Base-by-base conservation (phyloP, 768 basidiomycete genomes). In the Austroboletus festivus region DNA sequence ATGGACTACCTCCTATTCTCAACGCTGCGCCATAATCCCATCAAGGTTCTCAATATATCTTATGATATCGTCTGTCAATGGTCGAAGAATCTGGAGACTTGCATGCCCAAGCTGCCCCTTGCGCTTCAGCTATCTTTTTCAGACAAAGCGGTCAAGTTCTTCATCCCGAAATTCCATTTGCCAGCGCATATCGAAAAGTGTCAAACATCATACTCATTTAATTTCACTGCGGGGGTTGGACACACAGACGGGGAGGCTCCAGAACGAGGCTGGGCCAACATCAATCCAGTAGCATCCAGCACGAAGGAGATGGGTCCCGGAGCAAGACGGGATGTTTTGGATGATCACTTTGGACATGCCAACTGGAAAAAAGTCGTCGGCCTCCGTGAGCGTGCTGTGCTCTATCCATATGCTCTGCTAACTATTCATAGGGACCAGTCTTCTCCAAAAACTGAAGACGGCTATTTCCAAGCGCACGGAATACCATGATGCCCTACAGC, bases 1-100 rank as follows among this genome's bases (percentile, higher is more conserved):
- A 33, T 33, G 31, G 31, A 33, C 31, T 33, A 33, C 15, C 15
- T 33, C 15, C 13, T 33, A 13, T 13, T 33, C 13, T 15, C 7
- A 15, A 33, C 4, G 31, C 5, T 33, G 4, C 31, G 13, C 4
- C 31, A 28, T 28, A 38, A 33, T 2, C 2, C 46, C 1, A 13
- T 62, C 2, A 55, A 55, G 2, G 26, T 1, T 55, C 55, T 1
- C 59, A 61, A 18, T 47, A 59, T 38, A 57, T n/a, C n/a, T n/a
- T n/a, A n/a, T n/a, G n/a, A n/a, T n/a, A n/a, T 61, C 11, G 42
- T 35, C 0, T 61, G 53, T 20, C 58, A 59, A 33, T 61, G 53
- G 48, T 31, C 5, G 0, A 16, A 18, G 3, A 33, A 55, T 16
- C n/a, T 62, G 0, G 49, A 37, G 44, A 24, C 38, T 5, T 22